Evolutionary conservation across 2,329 filamentous ascomycete species (phyloP), one percentile per base, ranked within the genome.

Genomic region (Dryadomyces quercivorus): DNA sequence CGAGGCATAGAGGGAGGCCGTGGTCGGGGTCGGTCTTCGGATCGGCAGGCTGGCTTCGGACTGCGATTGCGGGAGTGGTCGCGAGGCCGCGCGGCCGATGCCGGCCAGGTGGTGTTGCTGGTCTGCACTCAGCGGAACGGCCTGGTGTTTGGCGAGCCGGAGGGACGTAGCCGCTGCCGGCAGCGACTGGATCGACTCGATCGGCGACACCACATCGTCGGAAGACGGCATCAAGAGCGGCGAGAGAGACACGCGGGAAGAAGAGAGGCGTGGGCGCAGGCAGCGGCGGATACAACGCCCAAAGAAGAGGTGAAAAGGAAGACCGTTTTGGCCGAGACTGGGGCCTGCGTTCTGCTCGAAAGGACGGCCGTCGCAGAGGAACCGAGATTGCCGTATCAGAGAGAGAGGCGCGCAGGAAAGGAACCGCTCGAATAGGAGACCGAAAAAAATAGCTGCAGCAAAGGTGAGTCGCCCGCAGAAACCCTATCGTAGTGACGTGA

Each of bases 121-220:
- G 36, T 5, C 36, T 20, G 15, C 26, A 26, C 4, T 40, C 9
- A 34, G 7, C 20, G 49, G 20, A 3, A 31, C 38, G 8, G 21
- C 44, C 2, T 45, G 49, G 31, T 45, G 40, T 70, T 84, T 87
- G 59, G 81, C 77, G 56, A 82, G 64, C 63, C 74, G 81, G 65
- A 77, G 63, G 59, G 73, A 66, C 58, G 84, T 79, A 61, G 81
- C 76, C 61, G 83, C 82, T 65, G 81, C 72, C 64, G 86, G 83
- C 68, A 86, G 77, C 63, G 84, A 79, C 68, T 84, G 81, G 69
- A 85, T 78, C 67, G 84, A 81, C 69, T 84, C 79, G 71, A 80
- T 74, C 63, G 80, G 76, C 66, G 79, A 71, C 64, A 76, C 72
- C 72, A 75, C 81, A 81, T 85, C 74, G 67, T 78, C 73, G 66